Conservation (phyloP, 345 rosid species). For the Melaleuca alternifolia region DNA sequence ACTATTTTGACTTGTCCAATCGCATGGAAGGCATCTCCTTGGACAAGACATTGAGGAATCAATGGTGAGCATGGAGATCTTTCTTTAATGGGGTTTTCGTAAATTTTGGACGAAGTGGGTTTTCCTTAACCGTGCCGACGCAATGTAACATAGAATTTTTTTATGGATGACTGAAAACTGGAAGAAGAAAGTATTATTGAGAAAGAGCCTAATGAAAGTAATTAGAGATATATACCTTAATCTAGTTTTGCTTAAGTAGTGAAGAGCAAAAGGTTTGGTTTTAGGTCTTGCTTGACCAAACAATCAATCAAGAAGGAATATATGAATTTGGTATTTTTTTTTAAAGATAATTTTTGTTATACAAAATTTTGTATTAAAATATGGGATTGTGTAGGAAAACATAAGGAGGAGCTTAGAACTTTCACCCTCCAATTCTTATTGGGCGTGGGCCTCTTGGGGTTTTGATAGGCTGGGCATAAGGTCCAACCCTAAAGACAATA, state of each 20-base stretch:
- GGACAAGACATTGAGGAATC: neutral
- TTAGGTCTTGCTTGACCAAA: neutral
- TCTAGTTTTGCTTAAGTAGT: neutral
- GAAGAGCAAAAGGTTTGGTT: neutral
- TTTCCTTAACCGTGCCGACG: neutral
- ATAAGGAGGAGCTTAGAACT: neutral
- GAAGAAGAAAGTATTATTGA: neutral
- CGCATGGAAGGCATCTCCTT: neutral
- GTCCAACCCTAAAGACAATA: neutral
- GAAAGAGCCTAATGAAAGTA: neutral
- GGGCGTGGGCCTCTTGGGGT: neutral
- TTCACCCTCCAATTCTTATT: neutral
- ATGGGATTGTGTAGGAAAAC: neutral
- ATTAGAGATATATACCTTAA: neutral
- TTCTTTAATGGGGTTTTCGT: neutral
- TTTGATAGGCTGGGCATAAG: neutral
- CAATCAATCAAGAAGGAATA: neutral
- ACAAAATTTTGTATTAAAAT: neutral
- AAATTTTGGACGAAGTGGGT: neutral
- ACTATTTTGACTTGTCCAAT: neutral
- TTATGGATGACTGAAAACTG: neutral
- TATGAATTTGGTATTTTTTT: neutral
- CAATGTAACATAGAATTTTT: neutral
- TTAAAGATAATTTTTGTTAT: neutral
- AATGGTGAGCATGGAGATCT: neutral